phyloP scores from a whole-genome alignment of 192 early-diverging fungal species.

The Coemansia sp. region DNA sequence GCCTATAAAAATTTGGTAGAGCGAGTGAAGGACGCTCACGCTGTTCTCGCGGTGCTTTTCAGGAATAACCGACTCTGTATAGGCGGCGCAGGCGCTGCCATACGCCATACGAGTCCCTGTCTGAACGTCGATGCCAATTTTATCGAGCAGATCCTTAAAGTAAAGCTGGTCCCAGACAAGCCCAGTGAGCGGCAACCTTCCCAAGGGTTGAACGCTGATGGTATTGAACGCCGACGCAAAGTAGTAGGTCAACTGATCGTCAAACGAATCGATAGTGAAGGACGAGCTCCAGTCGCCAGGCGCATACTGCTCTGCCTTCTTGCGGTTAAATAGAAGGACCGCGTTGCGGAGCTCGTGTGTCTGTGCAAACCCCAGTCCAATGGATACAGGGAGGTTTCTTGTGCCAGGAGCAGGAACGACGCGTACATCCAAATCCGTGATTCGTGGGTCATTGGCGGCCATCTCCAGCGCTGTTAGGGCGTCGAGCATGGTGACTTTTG shows the following conservation, averaged over 20 bases:
- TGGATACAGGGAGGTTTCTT: conserved; percentile 2
- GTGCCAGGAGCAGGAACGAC: neutral
- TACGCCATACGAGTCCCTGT: conserved; percentile 63
- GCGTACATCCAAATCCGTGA: conserved; percentile 28
- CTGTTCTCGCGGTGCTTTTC: conserved; percentile 63
- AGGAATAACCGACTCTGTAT: conserved; percentile 59
- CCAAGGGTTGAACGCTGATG: conserved; percentile 65
- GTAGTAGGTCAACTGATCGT: conserved; percentile 67
- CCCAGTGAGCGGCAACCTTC: conserved; percentile 63
- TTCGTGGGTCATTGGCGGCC: conserved; percentile 57
- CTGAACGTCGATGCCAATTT: conserved; percentile 60
- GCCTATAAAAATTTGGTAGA: conserved; percentile 59
- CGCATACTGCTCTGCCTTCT: conserved; percentile 56
- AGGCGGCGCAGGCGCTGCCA: conserved; percentile 59
- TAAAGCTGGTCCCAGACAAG: conserved; percentile 58
- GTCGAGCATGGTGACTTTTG: conserved; percentile 34
- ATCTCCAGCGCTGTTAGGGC: conserved; percentile 52
- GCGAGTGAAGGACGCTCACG: conserved; percentile 51
- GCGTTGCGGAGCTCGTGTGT: conserved; percentile 66
- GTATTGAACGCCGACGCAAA: conserved; percentile 68
- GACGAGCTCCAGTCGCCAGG: conserved; percentile 54
- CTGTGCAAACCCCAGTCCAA: conserved; percentile 59
- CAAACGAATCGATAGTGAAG: conserved; percentile 72
- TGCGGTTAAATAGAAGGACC: conserved; percentile 54
- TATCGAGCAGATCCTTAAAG: conserved; percentile 62